Base-by-base conservation (phyloP, 148 eudicot genomes). In the Diospyros lotus region DNA sequence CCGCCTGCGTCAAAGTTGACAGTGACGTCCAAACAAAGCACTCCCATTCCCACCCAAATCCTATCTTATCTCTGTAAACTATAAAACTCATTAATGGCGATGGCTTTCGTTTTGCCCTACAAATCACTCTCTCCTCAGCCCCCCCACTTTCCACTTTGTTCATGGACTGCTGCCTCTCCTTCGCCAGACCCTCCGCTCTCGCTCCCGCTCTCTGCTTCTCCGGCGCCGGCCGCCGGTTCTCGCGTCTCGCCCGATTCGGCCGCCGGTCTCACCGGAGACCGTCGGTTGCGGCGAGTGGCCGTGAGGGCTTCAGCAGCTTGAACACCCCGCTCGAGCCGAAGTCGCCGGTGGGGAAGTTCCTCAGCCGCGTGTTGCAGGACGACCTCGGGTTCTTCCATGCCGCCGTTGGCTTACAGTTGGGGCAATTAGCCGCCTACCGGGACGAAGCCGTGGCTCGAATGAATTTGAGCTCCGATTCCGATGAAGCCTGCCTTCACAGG, bases 401-500 rank as follows among this genome's bases (percentile, higher is more conserved):
- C 44, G 91, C 83, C 58, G 98, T 85, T 70, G 71, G 83, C 46
- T 64, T 62, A 2, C 84, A 88, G 83, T 71, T 93, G 80, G 83
- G 74, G 84, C 84, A 79, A 9, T 71, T 93, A 55, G 87, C 73
- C 42, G 77, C 62, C 11, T 88, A 91, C 68, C 87, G 86, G 6
- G 87, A 83, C 55, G 91, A 63, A 18, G 94, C 92, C 18, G 51
- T 83, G 54, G 76, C 75, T 63, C 83, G 97, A 4, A 41, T 65
- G 70, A 18, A 60, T 8, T 83, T 83, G 68, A 89, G 89, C 75
- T 40, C 58, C 3, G 90, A 76, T 59, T 84, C 97, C 6, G 68
- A 83, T 64, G 91, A 91, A 75, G 93, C 89, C 68, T 62, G 63
- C 12, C 97, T 94, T 72, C 90, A 91, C 78, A 87, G 97, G 98